Percentiles rank a stretch among this genome's conserved stretches.
phyloP scores from a whole-genome alignment of 805 yeast genomes.

The Yarrowia hollandica region DNA sequence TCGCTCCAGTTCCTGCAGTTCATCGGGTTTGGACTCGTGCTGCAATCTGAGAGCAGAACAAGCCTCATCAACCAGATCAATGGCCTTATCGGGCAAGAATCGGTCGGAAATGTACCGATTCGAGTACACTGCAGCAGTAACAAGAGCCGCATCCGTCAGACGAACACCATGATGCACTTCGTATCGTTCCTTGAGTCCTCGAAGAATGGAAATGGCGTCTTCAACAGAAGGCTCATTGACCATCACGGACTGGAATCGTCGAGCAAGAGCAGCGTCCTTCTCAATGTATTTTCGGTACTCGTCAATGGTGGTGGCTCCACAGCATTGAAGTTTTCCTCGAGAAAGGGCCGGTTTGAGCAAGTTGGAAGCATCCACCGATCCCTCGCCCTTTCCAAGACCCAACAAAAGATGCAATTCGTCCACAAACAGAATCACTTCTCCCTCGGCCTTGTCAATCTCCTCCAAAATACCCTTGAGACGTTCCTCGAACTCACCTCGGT shows the following conservation, averaged over 20 bases:
- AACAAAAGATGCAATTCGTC: constrained; percentile 88
- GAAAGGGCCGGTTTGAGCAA: constrained; percentile 91
- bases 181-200: constrained; percentile 91
- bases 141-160: constrained; percentile 87
- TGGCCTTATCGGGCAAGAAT: constrained; percentile 93
- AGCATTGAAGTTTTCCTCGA: constrained; percentile 86
- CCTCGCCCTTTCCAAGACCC: constrained; percentile 92
- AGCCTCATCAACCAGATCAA: constrained; percentile 95
- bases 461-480: constrained; percentile 76
- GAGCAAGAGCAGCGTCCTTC: constrained; percentile 92
- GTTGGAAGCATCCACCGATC: constrained; percentile 94
- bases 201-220: constrained; percentile 84
- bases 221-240: constrained; percentile 87
- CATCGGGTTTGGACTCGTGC: constrained; percentile 96
- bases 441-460: constrained; percentile 78
- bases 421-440: constrained; percentile 75
- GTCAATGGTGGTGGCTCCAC: constrained; percentile 95
- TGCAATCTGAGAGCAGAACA: constrained; percentile 92
- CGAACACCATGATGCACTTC: constrained; percentile 98
- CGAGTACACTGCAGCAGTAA: constrained; percentile 87
- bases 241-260: constrained; percentile 87
- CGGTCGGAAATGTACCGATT: constrained; percentile 90
- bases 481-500: constrained; percentile 94
- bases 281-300: constrained; percentile 92
- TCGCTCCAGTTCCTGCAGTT: constrained; percentile 84